phyloP scores from a whole-genome alignment of 1,284 basidiomycete species.

The Inonotus obliquus region DNA sequence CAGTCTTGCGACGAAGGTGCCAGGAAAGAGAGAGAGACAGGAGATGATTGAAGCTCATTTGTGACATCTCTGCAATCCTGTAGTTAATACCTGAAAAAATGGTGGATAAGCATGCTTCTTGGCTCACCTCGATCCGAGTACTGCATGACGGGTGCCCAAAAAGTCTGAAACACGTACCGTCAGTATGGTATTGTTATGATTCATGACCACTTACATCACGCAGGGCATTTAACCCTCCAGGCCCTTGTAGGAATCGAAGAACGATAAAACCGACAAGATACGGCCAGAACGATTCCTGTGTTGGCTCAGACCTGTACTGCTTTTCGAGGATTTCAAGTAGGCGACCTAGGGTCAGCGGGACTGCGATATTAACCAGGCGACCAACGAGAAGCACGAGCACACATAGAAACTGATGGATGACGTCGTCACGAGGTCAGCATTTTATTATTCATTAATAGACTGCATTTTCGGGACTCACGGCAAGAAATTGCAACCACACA shows the following conservation, averaged over 20 bases:
- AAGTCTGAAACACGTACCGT: constrained; percentile 35
- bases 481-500: constrained; percentile 60
- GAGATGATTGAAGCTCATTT: constrained; percentile 74
- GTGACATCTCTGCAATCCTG: constrained; percentile 58
- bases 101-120: neutral
- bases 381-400: constrained; percentile 64
- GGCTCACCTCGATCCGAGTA: constrained; percentile 64
- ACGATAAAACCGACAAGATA: constrained; percentile 59
- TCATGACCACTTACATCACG: constrained; percentile 47
- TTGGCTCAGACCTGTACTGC: constrained; percentile 23
- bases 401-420: constrained; percentile 48
- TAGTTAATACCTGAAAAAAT: constrained; percentile 5
- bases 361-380: constrained; percentile 69
- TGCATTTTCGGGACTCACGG: constrained; percentile 38
- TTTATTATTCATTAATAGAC: neutral
- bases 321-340: constrained; percentile 60
- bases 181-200: neutral
- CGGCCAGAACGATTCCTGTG: constrained; percentile 48
- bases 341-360: constrained; percentile 70
- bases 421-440: constrained; percentile 5
- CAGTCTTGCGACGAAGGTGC: constrained; percentile 70
- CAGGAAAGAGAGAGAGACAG: constrained; percentile 83
- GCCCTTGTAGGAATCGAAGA: constrained; percentile 63
- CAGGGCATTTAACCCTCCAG: constrained; percentile 62
- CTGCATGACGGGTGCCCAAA: constrained; percentile 86